These are phyloP conservation scores for Colletotrichum tabaci DNA, from an alignment of 2,329 filamentous ascomycete genomes.

Conservation along the genomic window DNA sequence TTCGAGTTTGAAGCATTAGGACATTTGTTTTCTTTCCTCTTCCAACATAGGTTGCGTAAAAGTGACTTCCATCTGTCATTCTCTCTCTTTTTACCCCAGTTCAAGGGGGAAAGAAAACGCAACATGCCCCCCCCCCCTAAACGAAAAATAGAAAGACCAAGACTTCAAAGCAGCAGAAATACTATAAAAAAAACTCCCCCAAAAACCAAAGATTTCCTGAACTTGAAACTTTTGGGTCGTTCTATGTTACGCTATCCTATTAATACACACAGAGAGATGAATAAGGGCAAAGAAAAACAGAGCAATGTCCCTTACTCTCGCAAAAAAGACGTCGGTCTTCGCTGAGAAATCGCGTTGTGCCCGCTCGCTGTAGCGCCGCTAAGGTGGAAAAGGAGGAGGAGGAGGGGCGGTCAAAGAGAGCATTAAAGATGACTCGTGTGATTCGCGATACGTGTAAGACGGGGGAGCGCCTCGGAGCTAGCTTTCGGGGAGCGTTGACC, in stretches of 20 bases:
- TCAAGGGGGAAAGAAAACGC: too few relatives aligned
- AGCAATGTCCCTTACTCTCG: not conserved
- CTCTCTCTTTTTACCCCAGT: too few relatives aligned
- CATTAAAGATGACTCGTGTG: constrained; percentile 16
- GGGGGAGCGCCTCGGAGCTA: not conserved
- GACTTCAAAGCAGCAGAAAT: too few relatives aligned
- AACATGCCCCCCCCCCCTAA: too few relatives aligned
- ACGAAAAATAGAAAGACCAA: too few relatives aligned
- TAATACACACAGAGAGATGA: constrained; percentile 48
- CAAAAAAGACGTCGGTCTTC: constrained; percentile 20
- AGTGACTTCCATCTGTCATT: constrained; percentile 9
- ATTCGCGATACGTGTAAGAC: constrained; percentile 18
- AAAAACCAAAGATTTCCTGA: constrained; percentile 16
- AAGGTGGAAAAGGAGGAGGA: not conserved
- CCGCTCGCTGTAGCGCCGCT: constrained; percentile 27
- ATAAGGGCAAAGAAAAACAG: constrained; percentile 14
- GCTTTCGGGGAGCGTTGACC: not conserved
- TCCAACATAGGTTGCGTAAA: constrained; percentile 18
- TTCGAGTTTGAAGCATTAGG: not conserved
- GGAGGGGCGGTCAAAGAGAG: constrained; percentile 13
- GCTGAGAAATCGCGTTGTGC: constrained; percentile 13
- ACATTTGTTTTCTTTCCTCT: not conserved
- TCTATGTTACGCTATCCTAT: constrained; percentile 49
- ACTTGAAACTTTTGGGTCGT: constrained; percentile 35
- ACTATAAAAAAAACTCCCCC: not conserved